phyloP scores from a whole-genome alignment of 2,329 filamentous ascomycete genomes.

The Diaporthe australafricana region DNA sequence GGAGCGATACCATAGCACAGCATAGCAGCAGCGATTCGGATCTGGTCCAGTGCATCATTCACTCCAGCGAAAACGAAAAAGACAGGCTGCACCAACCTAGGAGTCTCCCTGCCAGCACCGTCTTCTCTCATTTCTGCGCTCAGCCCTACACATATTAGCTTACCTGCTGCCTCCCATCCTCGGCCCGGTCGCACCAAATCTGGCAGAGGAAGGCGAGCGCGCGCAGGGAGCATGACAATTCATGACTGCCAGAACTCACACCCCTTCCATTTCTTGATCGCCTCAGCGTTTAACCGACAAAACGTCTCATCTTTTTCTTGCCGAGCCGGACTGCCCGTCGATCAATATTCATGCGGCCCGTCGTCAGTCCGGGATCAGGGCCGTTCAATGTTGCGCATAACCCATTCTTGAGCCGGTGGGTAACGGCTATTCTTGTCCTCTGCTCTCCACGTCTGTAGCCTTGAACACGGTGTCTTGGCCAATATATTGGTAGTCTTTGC shows the following conservation, averaged over 20 bases:
- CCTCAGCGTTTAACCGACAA: background rate
- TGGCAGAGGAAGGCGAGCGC: background rate
- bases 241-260: background rate
- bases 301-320: conserved; percentile 21
- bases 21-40: background rate
- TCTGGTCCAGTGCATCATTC: background rate
- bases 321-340: conserved; percentile 10
- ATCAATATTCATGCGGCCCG: conserved; percentile 16
- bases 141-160: conserved; percentile 1
- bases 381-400: background rate
- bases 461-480: too few species aligned
- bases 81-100: background rate
- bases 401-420: background rate
- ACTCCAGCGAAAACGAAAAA: background rate
- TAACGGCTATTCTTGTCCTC: background rate
- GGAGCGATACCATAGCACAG: too few species aligned
- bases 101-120: background rate
- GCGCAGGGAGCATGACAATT: background rate
- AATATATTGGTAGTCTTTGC: too few species aligned
- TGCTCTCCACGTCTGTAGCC: background rate
- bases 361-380: conserved; percentile 7
- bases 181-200: background rate
- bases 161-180: background rate
- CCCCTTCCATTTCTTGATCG: background rate
- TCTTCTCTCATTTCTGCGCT: background rate